These are phyloP conservation scores for Centella asiatica DNA, from an alignment of 129 eudicot species.

Conservation along the genomic window DNA sequence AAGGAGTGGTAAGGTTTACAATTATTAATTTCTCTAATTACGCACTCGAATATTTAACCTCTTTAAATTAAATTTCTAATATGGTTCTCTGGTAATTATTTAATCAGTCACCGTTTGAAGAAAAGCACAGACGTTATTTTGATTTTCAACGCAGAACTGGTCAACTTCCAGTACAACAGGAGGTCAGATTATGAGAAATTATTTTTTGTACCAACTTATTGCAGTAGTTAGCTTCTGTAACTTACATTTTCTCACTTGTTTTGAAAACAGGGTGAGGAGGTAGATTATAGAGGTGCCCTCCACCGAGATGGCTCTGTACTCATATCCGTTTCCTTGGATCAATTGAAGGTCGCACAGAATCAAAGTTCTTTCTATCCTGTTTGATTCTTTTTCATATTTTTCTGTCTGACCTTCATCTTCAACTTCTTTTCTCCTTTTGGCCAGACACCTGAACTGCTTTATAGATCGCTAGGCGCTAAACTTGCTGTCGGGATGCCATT, in stretches of 20 bases:
- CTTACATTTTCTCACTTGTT: neutral
- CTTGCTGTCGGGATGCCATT: constrained; percentile 96
- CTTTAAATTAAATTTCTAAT: neutral
- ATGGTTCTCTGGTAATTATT: constrained; percentile 6
- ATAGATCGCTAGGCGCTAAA: constrained; percentile 80
- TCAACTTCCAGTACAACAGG: constrained; percentile 86
- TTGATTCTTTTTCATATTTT: neutral
- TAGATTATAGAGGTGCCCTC: constrained; percentile 86
- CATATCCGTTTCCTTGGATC: constrained; percentile 81
- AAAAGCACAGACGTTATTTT: constrained; percentile 83
- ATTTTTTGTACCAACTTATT: neutral
- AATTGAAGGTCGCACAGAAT: constrained; percentile 53
- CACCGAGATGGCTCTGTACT: constrained; percentile 99
- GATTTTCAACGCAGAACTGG: constrained; percentile 95
- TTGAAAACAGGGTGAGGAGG: constrained; percentile 79
- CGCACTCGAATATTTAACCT: neutral
- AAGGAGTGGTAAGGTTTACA: constrained; percentile 76
- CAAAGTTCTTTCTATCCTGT: constrained; percentile 7
- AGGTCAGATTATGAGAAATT: constrained; percentile 39
- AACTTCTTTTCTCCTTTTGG: constrained; percentile 5
- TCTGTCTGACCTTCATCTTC: constrained; percentile 4
- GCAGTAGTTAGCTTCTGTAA: neutral
- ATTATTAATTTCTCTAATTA: neutral
- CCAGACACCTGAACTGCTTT: constrained; percentile 88
- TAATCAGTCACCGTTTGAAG: constrained; percentile 81